Evolutionary conservation across 768 basidiomycete species (phyloP), one percentile per base, ranked within the genome.

Genomic region (Suillus subalutaceus): DNA sequence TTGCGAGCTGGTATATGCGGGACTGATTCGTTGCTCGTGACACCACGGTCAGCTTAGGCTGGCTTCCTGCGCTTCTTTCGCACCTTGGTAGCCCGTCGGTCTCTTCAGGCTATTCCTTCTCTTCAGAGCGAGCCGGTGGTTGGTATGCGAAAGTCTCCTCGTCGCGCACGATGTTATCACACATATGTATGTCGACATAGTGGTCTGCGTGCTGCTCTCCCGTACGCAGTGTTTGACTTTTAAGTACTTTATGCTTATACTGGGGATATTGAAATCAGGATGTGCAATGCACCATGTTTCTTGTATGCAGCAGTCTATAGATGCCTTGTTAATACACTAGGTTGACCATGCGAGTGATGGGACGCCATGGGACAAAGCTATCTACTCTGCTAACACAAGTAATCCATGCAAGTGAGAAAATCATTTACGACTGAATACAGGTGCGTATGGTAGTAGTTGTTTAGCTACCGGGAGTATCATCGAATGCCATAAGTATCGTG

Each of bases 61-160:
- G 30, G 52, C 46, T 59, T 66, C 62, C 44, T 67, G 63, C 64
- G 37, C 58, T 65, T 66, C 63, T 65, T 67, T 32, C 30, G 66
- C 70, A 72, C 63, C 56, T 67, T 67, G 46, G 59, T 35, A 63
- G 53, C 63, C 62, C 57, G 35, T 56, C 18, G 62, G 62, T 32
- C 2, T 32, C 30, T 52, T 16, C 37, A 53, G 30, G 62, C 7
- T 38, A 30, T 56, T 26, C 30, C 50, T n/a, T 40, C 38, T 40
- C 38, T 58, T 40, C 38, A 23, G 13, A 58, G 37, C 38, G 38
- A 40, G 57, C 38, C 23, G 38, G 57, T 15, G 4, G 13, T 38
- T 23, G 15, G 40, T n/a, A 23, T 58, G 38, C 20, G 23, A 58
- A 38, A 58, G 38, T 23, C 35, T 55, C 32, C 10, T 57, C n/a